phyloP scores from a whole-genome alignment of 2,329 filamentous ascomycete species.

The Trichoderma pleuroti region DNA sequence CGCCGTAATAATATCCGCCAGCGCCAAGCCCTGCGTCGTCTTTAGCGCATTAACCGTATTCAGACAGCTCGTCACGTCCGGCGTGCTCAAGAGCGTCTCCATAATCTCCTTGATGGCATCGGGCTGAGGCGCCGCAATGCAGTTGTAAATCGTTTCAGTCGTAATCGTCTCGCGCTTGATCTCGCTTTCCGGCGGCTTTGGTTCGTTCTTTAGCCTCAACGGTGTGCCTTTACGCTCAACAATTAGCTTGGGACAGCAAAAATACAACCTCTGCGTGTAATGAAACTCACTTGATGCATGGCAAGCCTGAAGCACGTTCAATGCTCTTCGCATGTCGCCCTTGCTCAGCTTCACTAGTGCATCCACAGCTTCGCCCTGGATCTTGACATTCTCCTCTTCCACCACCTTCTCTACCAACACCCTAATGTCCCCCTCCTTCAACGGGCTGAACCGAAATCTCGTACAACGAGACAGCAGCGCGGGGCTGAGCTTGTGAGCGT shows the following conservation, averaged over 20 bases:
- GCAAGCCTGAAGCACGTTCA: conserved; percentile 95
- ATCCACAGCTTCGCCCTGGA: conserved; percentile 74
- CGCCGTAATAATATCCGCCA: conserved; percentile 90
- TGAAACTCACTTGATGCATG: conserved; percentile 74
- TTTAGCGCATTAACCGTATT: conserved; percentile 87
- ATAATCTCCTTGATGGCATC: conserved; percentile 82
- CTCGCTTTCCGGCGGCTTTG: conserved; percentile 59
- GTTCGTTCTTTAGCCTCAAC: conserved; percentile 56
- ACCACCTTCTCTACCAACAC: conserved; percentile 85
- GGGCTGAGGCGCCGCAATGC: conserved; percentile 91
- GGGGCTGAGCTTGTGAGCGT: conserved; percentile 94
- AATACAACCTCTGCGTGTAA: conserved; percentile 34
- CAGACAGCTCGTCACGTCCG: conserved; percentile 85
- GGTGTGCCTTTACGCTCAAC: conserved; percentile 56
- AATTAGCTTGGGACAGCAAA: conserved; percentile 6
- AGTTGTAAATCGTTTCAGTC: conserved; percentile 93
- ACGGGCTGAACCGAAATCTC: conserved; percentile 87
- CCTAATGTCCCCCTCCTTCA: conserved; percentile 85
- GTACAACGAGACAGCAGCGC: conserved; percentile 92
- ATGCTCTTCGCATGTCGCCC: conserved; percentile 89
- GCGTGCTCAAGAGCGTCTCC: conserved; percentile 75
- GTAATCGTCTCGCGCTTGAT: conserved; percentile 75
- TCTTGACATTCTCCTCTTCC: conserved; percentile 79
- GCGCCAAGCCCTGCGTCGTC: conserved; percentile 74
- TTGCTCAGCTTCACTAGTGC: conserved; percentile 84